Conservation (phyloP, 768 basidiomycete species). For the Paxillus ammoniavirescens region DNA sequence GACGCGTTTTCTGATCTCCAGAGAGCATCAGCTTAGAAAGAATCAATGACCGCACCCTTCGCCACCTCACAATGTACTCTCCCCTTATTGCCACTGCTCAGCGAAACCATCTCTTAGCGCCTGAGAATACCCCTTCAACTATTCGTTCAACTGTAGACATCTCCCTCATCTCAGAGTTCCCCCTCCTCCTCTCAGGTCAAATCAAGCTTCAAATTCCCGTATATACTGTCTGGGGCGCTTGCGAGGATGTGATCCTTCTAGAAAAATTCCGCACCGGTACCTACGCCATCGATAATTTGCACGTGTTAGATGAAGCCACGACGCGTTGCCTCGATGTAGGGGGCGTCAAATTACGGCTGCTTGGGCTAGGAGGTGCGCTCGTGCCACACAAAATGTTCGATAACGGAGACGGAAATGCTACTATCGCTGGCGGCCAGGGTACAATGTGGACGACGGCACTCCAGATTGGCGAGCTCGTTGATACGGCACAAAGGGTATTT, state of each 20-base stretch:
- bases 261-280: conserved; percentile 88
- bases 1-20: conserved; percentile 32
- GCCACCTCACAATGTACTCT: conserved; percentile 95
- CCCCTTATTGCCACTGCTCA: conserved; percentile 86
- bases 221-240: conserved; percentile 96
- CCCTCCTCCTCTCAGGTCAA: conserved; percentile 84
- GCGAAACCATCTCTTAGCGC: conserved; percentile 71
- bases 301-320: conserved; percentile 94
- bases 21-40: conserved; percentile 79
- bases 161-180: conserved; percentile 89
- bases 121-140: conserved; percentile 62
- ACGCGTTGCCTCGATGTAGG: conserved; percentile 89
- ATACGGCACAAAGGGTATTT: conserved; percentile 92
- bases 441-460: conserved; percentile 99
- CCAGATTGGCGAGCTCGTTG: conserved; percentile 96
- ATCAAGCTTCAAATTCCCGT: conserved; percentile 92
- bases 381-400: conserved; percentile 95
- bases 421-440: conserved; percentile 97
- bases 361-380: conserved; percentile 95
- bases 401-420: conserved; percentile 90
- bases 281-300: conserved; percentile 86
- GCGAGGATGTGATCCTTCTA: conserved; percentile 90
- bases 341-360: conserved; percentile 87
- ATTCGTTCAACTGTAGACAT: conserved; percentile 77
- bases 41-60: conserved; percentile 94